Base-by-base conservation (phyloP, 2,329 filamentous ascomycete species). In the Dactylonectria macrodidyma region DNA sequence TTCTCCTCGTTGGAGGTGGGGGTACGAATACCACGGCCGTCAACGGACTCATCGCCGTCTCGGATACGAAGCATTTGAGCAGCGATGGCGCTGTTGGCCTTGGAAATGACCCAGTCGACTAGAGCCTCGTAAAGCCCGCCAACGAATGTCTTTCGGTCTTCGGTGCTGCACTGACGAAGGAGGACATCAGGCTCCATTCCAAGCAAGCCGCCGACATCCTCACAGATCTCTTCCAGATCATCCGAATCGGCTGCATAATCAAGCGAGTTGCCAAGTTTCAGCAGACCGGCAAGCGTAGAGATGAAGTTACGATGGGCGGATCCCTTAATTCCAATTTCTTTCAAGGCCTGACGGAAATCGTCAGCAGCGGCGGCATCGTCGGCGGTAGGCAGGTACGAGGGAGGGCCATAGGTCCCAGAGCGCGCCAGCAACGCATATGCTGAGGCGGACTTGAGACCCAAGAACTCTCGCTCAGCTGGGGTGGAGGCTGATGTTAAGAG, bases 281-380 rank as follows among this genome's bases (percentile, higher is more conserved):
- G 84, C 14, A 99, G 84, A 33, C 93, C 95, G 2, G 95, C 93
- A 19, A 99, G 87, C 0, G 92, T 92, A 0, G 95, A 96, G 59
- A 99, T 92, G 65, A 99, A 87, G 75, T 93, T 93, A 63, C 95
- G 90, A 72, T 97, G 91, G 30, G 91, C 86, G 11, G 92, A 88
- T 7, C 96, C 96, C 80, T 96, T 98, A 81, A 99, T 97, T 19
- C 96, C 96, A 75, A 99, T 95, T 2, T 93, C 90, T 79, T 97
- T 97, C 30, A 99, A 84, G 9, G 94, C 92, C 38, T 91, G 86
- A 57, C 95, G 90, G 80, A 98, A 97, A 79, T 99, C 96, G 78
- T 99, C 96, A 8, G 95, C 96, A 1, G 95, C 90, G 1, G 96
- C 96, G 7, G 91, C 91, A 83, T 99, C 96, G 75, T 99, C 96